Conservation (phyloP, 768 basidiomycete species). For the Trametes villosa region DNA sequence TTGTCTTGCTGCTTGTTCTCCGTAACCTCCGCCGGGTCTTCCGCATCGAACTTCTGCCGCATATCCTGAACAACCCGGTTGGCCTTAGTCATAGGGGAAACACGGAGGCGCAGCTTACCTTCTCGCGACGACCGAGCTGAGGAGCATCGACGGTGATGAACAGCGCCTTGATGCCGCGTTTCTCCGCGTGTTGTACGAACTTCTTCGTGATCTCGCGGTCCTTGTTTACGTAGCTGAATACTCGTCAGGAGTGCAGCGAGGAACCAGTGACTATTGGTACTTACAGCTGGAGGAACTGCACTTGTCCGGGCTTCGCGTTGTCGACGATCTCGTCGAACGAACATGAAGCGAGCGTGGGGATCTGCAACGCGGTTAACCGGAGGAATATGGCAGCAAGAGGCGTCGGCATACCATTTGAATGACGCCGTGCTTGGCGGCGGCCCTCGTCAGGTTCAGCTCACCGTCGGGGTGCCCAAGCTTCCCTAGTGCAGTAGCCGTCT, state of each 20-base stretch:
- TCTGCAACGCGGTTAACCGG: slow-evolving; percentile 47
- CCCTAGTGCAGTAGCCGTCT: slow-evolving; percentile 84
- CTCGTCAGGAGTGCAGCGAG: not conserved
- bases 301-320: slow-evolving; percentile 76
- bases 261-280: slow-evolving; percentile 22
- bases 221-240: slow-evolving; percentile 40
- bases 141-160: slow-evolving; percentile 99
- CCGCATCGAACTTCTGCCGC: slow-evolving; percentile 93
- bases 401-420: slow-evolving; percentile 65
- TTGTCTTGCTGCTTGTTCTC: slow-evolving; percentile 53
- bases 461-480: slow-evolving; percentile 97
- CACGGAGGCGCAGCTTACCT: slow-evolving; percentile 42
- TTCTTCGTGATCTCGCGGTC: slow-evolving; percentile 84
- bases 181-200: slow-evolving; percentile 89
- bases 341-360: slow-evolving; percentile 93
- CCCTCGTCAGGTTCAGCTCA: slow-evolving; percentile 87
- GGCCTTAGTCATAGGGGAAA: not conserved
- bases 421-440: slow-evolving; percentile 77
- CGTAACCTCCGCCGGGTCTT: slow-evolving; percentile 59
- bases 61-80: slow-evolving; percentile 65
- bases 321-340: slow-evolving; percentile 97
- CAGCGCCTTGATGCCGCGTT: slow-evolving; percentile 86
- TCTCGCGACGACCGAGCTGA: slow-evolving; percentile 91
- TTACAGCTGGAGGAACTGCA: slow-evolving; percentile 85
- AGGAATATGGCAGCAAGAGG: not conserved